Base-by-base conservation (phyloP, 2,329 filamentous ascomycete species). In the Stemphylium beticola region DNA sequence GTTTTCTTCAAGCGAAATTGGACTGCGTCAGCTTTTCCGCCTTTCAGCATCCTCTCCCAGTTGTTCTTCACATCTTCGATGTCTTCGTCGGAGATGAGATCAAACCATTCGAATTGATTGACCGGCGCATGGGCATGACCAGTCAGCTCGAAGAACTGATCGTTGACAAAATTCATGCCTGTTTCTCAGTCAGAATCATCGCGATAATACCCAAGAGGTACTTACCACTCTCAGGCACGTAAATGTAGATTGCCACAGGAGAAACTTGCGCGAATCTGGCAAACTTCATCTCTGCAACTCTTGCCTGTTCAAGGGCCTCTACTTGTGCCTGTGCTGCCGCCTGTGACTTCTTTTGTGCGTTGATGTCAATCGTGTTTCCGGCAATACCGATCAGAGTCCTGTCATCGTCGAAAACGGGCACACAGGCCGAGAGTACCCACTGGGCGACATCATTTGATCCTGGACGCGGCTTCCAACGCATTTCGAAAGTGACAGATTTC, bases 311-410 rank as follows among this genome's bases (percentile, higher is more conserved):
- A 2, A 72, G 51, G 12, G 68, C 68, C 49, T 72, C 69, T 0
- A 68, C 55, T 11, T 60, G 61, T 24, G 58, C 55, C 15, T 65
- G 61, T 5, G 62, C 55, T 11, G 47, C 55, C 32, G 67, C 61
- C 55, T 68, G 61, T 1, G 65, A 58, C 29, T 64, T 67, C 38
- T 73, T 74, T 29, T 73, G 70, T 8, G 58, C 69, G 50, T 64
- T 68, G 34, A 74, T 71, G 36, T 73, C 69, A 11, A 72, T 66
- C 4, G 62, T 71, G 31, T 69, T 72, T 1, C 71, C 71, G 26
- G 68, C 65, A 43, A 74, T 66, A 39, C 65, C 65, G 17, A 72
- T 58, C 9, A 72, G 37, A 2, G 57, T 58, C n/a, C 61, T 58
- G 3, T 64, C 57, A 11, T 72, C 64, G 15, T 69, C 65, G 11